Base-by-base conservation (phyloP, 2,329 filamentous ascomycete species). In the Xylaria sp. region DNA sequence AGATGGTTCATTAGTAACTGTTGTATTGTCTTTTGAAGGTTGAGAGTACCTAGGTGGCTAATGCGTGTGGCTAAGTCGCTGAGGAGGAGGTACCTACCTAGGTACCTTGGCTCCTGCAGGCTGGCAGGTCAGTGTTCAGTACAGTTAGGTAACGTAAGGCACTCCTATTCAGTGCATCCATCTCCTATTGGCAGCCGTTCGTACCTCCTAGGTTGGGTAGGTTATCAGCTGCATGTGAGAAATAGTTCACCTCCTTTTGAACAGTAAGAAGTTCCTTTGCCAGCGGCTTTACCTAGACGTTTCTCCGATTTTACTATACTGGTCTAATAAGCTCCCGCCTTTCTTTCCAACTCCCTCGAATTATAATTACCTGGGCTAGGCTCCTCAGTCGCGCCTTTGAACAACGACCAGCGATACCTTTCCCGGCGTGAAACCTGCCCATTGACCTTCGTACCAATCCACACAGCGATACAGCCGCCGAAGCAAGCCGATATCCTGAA, bases 211-310 rank as follows among this genome's bases (percentile, higher is more conserved):
- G 15, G 18, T n/a, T 18, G 3, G 41, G 41, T 46, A 18, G 41
- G 62, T 52, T 32, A 70, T 58, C 61, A 51, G 51, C 34, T 66
- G 59, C 54, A 55, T 59, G 39, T 58, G 52, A 39, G 46, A 64
- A 62, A 62, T 70, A 66, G 63, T 63, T 60, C 61, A 70, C 67
- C 68, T 72, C 65, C 65, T 72, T 70, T 70, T 68, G 50, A 55
- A 65, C 51, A 64, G 66, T 65, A 62, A 60, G 61, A 55, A 55
- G 37, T 39, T 41, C 64, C 48, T 66, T 61, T 55, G 60, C 25
- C 63, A 52, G 37, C 50, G 59, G 34, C 20, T 48, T 64, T 58
- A 56, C 54, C 51, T 32, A 54, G 52, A 60, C 61, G 56, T 56
- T 50, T 54, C 46, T 69, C 41, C 34, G 32, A 61, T 44, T 54